These are phyloP conservation scores for Diutina ranongensis DNA, from an alignment of 1,139 yeast species.

Conservation along the genomic window DNA sequence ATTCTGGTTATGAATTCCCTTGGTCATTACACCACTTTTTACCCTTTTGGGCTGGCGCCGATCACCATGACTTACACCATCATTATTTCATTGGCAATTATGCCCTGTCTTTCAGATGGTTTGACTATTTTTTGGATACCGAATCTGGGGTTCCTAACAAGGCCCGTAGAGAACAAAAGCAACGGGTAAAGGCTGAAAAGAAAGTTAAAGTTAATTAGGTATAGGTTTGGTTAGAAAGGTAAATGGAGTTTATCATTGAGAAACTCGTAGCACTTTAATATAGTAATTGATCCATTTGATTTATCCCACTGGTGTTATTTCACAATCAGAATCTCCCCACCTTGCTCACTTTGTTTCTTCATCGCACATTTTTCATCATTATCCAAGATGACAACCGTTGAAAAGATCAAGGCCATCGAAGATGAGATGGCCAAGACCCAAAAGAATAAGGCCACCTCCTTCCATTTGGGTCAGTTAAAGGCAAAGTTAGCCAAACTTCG, in stretches of 20 bases:
- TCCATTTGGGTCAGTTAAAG: constrained; percentile 92
- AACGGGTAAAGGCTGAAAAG: not conserved
- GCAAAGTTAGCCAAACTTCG: constrained; percentile 92
- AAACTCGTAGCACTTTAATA: constrained; percentile 89
- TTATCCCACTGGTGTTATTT: constrained; percentile 83
- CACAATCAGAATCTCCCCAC: constrained; percentile 61
- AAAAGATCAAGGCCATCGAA: constrained; percentile 83
- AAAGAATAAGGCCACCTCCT: constrained; percentile 90
- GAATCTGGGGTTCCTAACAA: constrained; percentile 71
- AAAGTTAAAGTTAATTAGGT: not conserved
- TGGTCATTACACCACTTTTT: constrained; percentile 85
- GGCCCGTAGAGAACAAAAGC: constrained; percentile 40
- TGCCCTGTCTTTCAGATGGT: constrained; percentile 89
- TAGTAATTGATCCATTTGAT: too few species aligned
- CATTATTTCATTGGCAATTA: constrained; percentile 89
- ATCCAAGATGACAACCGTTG: constrained; percentile 77
- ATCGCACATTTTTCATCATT: constrained; percentile 92
- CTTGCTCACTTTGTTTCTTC: constrained; percentile 61
- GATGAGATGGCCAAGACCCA: constrained; percentile 95
- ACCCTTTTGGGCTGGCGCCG: constrained; percentile 98
- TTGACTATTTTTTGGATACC: constrained; percentile 77
- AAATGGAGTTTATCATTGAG: constrained; percentile 59
- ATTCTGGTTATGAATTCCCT: constrained; percentile 95
- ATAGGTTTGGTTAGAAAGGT: too few species aligned
- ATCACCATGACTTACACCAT: constrained; percentile 94